These are phyloP conservation scores for Cryptosporidium tyzzeri DNA, from an alignment of 169 alveolate species.

Conservation along the genomic window DNA sequence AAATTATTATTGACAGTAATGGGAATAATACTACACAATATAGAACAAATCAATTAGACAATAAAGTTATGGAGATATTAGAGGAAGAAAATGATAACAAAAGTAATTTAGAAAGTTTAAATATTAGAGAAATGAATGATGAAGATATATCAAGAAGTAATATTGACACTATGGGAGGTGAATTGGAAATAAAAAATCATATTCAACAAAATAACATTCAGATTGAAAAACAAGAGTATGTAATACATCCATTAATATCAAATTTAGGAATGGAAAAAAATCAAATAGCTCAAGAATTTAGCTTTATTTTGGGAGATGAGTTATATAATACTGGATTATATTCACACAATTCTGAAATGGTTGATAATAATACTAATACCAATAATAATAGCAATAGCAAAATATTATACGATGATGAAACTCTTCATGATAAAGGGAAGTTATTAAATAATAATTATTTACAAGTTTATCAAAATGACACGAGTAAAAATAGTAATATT, in stretches of 20 bases:
- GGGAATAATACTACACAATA: neutral
- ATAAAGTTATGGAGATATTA: slow-evolving; percentile 3
- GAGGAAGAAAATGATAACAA: neutral
- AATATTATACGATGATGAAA: neutral
- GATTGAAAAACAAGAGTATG: slow-evolving; percentile 11
- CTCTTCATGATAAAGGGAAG: neutral
- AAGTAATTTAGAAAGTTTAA: neutral
- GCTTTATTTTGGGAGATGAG: neutral
- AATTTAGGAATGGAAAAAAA: slow-evolving; percentile 22
- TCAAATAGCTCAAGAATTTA: neutral
- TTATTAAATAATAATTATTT: neutral
- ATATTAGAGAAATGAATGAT: neutral
- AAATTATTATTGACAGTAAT: neutral
- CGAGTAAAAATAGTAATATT: neutral
- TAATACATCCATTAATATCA: slow-evolving; percentile 35
- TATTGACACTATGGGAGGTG: neutral
- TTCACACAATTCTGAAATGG: neutral
- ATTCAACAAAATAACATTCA: neutral
- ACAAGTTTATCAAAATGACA: neutral
- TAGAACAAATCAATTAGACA: neutral
- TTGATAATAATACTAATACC: neutral
- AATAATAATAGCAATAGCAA: neutral
- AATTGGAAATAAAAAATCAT: neutral
- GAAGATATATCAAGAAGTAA: neutral
- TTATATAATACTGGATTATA: neutral